phyloP scores from a whole-genome alignment of 257 asterid species.

The Voacanga thouarsii region DNA sequence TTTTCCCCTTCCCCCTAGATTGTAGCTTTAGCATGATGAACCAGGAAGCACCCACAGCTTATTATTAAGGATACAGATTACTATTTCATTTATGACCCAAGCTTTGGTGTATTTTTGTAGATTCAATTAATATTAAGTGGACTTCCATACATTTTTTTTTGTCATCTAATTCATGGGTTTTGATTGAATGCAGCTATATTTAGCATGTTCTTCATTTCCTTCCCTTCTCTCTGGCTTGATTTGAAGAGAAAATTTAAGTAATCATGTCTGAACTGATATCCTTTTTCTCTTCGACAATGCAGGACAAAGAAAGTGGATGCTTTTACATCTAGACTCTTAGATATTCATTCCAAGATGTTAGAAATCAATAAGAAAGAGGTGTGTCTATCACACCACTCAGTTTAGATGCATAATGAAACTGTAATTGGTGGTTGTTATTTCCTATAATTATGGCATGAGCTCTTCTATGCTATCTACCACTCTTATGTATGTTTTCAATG shows the following conservation, averaged over 20 bases:
- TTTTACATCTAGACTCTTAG: constrained; percentile 44
- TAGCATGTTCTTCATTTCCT: neutral
- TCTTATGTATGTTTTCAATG: neutral
- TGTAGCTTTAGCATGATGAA: too few species aligned
- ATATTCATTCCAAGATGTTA: constrained; percentile 45
- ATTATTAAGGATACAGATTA: neutral
- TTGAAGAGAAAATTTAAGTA: neutral
- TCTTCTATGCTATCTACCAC: neutral
- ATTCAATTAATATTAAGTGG: neutral
- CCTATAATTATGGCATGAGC: neutral
- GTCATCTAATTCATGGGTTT: neutral
- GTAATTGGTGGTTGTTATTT: too few species aligned
- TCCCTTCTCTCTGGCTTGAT: neutral
- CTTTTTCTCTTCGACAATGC: constrained; percentile 10
- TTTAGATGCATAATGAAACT: neutral
- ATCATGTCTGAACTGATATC: constrained; percentile 2
- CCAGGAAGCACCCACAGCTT: neutral
- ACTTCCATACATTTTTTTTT: neutral
- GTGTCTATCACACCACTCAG: neutral
- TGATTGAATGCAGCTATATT: neutral
- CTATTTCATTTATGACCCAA: neutral
- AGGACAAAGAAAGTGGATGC: constrained; percentile 47
- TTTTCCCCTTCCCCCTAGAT: too few species aligned
- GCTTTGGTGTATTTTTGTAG: neutral
- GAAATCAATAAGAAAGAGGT: constrained; percentile 44